A percentile compares a stretch with the other conserved stretches of the same genome.
These are phyloP conservation scores for Triticum aestivum DNA, from an alignment of 176 grass and related monocot species.

Conservation along the genomic window IWGSC_CS_RefSeq_v2.1 NC_057800.1:255892965-255893464, in stretches of 20 bases:
- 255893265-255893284: not conserved
- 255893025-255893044: not conserved
- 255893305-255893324: not conserved
- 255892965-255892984: not conserved
- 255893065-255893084: conserved; percentile 49
- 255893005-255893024: not conserved
- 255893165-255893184: not conserved
- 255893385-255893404: conserved; percentile 24
- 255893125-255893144: no score
- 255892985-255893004: not conserved
- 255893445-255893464: no score
- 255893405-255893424: not conserved
- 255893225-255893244: not conserved
- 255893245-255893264: conserved; percentile 5
- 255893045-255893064: conserved; percentile 1
- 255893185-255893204: not conserved
- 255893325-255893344: not conserved
- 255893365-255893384: not conserved
- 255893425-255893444: not conserved
- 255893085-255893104: conserved; percentile 53
- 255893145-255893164: not conserved
- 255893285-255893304: not conserved
- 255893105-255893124: not conserved
- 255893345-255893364: not conserved
- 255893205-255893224: not conserved